Evolutionary conservation across 305 asterid genomes (phyloP).

Genomic region (Solanum aculeatissimum): DNA sequence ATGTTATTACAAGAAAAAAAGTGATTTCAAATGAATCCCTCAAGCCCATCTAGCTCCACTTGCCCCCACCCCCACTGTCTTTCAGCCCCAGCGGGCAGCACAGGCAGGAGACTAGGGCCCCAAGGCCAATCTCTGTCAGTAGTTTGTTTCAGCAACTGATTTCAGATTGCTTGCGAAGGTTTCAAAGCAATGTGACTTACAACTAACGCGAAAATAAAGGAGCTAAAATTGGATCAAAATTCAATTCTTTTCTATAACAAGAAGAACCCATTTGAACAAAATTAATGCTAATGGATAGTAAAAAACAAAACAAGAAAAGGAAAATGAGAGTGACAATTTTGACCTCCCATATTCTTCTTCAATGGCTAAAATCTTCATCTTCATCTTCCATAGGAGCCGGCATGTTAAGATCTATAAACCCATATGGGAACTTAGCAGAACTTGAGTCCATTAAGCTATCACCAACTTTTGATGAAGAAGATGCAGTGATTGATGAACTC

Average conservation of each 20-base stretch:
- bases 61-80: neutral
- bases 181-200: neutral
- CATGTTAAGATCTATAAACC: conserved; percentile 8
- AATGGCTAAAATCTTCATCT: neutral
- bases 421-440: neutral
- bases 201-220: neutral
- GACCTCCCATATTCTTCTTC: neutral
- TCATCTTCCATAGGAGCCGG: conserved; percentile 6
- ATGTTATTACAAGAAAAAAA: too few species aligned
- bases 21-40: neutral
- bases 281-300: neutral
- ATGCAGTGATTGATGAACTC: neutral
- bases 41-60: neutral
- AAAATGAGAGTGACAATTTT: neutral
- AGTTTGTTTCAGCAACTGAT: neutral
- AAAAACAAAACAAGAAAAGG: neutral
- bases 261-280: neutral
- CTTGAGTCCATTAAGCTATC: neutral
- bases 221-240: neutral
- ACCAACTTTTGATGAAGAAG: neutral
- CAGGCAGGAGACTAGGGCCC: neutral
- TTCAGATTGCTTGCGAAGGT: neutral
- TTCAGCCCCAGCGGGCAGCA: neutral
- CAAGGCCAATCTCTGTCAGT: conserved; percentile 1
- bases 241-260: neutral